A percentile compares a stretch with the other conserved stretches of the same genome.
These are phyloP conservation scores for Gossypium aridum DNA, from an alignment of 441 rosid genomes.

Conservation along the genomic window DNA sequence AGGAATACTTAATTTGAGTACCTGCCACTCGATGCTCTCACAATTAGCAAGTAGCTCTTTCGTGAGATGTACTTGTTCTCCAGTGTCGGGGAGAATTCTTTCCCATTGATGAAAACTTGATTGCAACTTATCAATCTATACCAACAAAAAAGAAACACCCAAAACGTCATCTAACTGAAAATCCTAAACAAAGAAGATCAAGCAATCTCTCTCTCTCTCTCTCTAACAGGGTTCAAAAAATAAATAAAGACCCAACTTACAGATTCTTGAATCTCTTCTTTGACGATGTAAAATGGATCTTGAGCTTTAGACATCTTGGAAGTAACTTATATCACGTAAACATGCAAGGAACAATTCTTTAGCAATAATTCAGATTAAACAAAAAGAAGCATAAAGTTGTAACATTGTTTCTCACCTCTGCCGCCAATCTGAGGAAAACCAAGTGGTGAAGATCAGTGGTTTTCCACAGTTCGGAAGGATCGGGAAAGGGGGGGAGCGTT, in stretches of 20 bases:
- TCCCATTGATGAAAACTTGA: conserved; percentile 89
- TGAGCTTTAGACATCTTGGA: conserved; percentile 81
- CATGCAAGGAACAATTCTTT: not conserved
- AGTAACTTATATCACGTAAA: conserved; percentile 10
- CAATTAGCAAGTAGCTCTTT: conserved; percentile 70
- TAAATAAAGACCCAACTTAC: conserved; percentile 36
- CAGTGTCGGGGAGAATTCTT: conserved; percentile 46
- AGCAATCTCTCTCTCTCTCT: not conserved
- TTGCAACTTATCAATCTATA: conserved; percentile 86
- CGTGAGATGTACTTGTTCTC: conserved; percentile 57
- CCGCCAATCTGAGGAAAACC: not conserved
- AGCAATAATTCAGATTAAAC: not conserved
- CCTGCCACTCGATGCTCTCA: conserved; percentile 98
- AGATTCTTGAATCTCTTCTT: conserved; percentile 91
- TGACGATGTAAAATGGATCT: conserved; percentile 93
- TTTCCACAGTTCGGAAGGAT: not conserved
- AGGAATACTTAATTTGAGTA: conserved; percentile 19
- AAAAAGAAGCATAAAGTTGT: not conserved
- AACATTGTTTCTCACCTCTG: not conserved
- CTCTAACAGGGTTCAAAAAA: not conserved
- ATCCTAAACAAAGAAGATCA: not conserved
- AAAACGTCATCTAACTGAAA: conserved; percentile 2
- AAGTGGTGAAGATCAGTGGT: not conserved
- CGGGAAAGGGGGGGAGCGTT: not conserved
- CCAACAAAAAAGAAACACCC: conserved; percentile 7